Base-by-base conservation (phyloP, 139 green algal genomes). In the Tetradesmus lagerheimii region DNA sequence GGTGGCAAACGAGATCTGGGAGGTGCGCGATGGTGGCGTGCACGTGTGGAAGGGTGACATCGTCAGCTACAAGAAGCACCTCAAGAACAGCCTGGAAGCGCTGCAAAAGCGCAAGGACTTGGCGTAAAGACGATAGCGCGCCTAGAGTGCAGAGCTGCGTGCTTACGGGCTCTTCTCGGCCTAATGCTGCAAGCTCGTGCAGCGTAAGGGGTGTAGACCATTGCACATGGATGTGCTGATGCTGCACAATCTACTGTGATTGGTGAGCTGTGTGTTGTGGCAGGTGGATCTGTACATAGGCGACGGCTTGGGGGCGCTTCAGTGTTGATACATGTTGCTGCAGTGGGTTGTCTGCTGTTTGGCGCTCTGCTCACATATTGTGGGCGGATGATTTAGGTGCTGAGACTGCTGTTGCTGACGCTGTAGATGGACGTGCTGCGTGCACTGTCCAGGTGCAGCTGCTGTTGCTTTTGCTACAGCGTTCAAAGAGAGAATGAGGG, bases 1-100 rank as follows among this genome's bases (percentile, higher is more conserved):
- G 85, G 95, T 97, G 79, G 77, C 95, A 75, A 96, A 97, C 43
- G 96, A 99, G 92, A 99, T 99, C 86, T 99, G 97, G 97, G 95
- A 98, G 85, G 98, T 99, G 67, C 93, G 94, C 37, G 89, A 97
- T 85, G 93, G 94, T 14, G 93, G 71, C 18, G 96, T 99, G 57
- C 91, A 87, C 12, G 83, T 71, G 47, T 99, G 97, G 97, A 83
- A 95, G 25, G 95, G 96, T 27, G 95, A 98, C 92, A 99, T 99
- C 82, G 64, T 92, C 23, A 91, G 57, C 11, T 99, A 98, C 93
- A 99, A 99, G 95, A 89, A 95, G 86, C 94, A 98, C 78, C 92
- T 99, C 8, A 94, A 92, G 79, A 88, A 92, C 27, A 95, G 85
- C 64, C n/a, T 50, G 62, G 85, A 89, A 27, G 85, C 85, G 71